phyloP scores from a whole-genome alignment of 768 basidiomycete species.

The Cystobasidiopsis lactophilus region DNA sequence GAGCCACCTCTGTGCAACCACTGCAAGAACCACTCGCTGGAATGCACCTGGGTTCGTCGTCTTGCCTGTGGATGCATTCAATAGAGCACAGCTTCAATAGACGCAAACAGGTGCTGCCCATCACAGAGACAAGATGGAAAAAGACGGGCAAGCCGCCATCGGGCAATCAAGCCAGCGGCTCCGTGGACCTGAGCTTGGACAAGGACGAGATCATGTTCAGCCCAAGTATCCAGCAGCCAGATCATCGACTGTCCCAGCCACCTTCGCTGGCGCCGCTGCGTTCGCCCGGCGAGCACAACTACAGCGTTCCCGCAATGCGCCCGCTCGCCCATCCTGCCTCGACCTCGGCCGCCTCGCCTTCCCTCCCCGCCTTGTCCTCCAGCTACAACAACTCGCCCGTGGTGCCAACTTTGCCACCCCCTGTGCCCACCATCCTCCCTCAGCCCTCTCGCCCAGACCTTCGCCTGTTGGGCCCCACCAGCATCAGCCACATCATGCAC shows the following conservation, averaged over 20 bases:
- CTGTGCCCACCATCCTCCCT: slow-evolving; percentile 12
- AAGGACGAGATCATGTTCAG: background rate
- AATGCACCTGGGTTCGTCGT: slow-evolving; percentile 52
- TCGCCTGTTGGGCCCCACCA: slow-evolving; percentile 59
- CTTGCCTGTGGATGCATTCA: background rate
- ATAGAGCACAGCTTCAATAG: background rate
- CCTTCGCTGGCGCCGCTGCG: slow-evolving; percentile 17
- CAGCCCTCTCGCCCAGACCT: slow-evolving; percentile 7
- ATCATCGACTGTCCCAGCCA: background rate
- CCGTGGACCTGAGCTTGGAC: background rate
- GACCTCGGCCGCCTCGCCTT: background rate
- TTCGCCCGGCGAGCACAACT: background rate
- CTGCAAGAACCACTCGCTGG: slow-evolving; percentile 79
- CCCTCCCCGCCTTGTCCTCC: background rate
- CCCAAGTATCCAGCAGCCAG: background rate
- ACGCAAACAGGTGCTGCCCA: slow-evolving; percentile 50
- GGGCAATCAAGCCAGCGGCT: too few relatives aligned
- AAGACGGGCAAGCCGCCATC: slow-evolving; percentile 69
- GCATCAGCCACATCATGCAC: slow-evolving; percentile 63
- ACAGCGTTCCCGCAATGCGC: background rate
- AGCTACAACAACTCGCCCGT: background rate
- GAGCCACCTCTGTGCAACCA: slow-evolving; percentile 73
- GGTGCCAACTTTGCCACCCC: background rate
- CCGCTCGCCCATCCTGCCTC: background rate
- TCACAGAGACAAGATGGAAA: slow-evolving; percentile 96